These are phyloP conservation scores for Candida namnaoensis DNA, from an alignment of 805 yeast genomes.

Conservation along the genomic window DNA sequence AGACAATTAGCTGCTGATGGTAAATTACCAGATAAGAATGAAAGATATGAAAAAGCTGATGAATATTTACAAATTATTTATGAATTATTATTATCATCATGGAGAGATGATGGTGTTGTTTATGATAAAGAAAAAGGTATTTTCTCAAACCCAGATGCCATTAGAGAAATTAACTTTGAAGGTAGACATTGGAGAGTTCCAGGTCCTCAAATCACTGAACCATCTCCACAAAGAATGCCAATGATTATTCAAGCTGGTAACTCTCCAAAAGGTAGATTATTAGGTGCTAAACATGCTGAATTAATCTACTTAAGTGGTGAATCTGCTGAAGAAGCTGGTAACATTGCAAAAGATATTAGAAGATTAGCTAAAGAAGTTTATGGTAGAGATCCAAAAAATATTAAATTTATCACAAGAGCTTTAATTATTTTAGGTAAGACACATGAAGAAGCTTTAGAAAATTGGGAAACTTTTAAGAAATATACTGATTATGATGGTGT, in stretches of 20 bases:
- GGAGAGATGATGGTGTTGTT: conserved; percentile 29
- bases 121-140: conserved; percentile 17
- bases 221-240: conserved; percentile 33
- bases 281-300: conserved; percentile 34
- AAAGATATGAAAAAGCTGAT: conserved; percentile 29
- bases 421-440: conserved; percentile 28
- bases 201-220: conserved; percentile 29
- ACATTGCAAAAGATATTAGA: conserved; percentile 22
- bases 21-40: conserved; percentile 27
- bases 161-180: conserved; percentile 26
- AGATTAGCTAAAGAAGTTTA: conserved; percentile 21
- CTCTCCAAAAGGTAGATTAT: conserved; percentile 28
- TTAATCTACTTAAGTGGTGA: conserved; percentile 26
- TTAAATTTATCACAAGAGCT: conserved; percentile 26
- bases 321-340: conserved; percentile 21
- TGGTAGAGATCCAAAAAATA: conserved; percentile 25
- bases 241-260: conserved; percentile 33
- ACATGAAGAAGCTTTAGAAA: conserved; percentile 28
- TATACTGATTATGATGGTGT: conserved; percentile 26
- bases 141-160: conserved; percentile 25
- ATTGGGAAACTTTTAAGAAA: conserved; percentile 21
- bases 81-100: conserved; percentile 28
- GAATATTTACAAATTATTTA: conserved; percentile 30
- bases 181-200: conserved; percentile 30
- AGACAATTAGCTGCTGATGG: conserved; percentile 26